Evolutionary conservation across 768 basidiomycete species (phyloP).

Genomic region (Lyophyllum semitale): DNA sequence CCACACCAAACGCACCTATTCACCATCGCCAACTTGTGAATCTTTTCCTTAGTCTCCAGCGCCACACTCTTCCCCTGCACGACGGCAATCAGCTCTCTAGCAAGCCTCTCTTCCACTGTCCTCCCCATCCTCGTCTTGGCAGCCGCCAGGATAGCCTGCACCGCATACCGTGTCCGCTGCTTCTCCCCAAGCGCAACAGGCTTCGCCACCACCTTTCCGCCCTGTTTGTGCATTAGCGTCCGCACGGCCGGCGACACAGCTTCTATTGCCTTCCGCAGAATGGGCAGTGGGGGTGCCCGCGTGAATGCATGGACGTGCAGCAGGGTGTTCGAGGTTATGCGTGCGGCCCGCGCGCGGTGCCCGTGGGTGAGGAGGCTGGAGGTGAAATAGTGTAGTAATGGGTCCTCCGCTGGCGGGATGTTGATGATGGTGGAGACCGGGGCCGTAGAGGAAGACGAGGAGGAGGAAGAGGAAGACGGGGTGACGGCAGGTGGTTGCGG

Average conservation of each 20-base stretch:
- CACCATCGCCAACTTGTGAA: conserved; percentile 72
- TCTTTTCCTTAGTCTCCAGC: conserved; percentile 58
- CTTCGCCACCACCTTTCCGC: conserved; percentile 63
- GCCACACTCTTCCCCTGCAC: conserved; percentile 61
- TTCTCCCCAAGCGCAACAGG: conserved; percentile 80
- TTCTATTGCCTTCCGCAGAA: conserved; percentile 73
- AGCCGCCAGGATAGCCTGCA: conserved; percentile 71
- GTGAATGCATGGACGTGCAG: conserved; percentile 74
- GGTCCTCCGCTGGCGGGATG: conserved; percentile 76
- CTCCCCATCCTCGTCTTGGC: conserved; percentile 58
- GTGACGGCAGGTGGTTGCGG: neutral
- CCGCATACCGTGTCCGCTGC: conserved; percentile 70
- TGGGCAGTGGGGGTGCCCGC: conserved; percentile 74
- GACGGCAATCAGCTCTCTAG: conserved; percentile 75
- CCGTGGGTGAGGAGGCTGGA: conserved; percentile 66
- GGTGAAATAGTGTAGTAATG: conserved; percentile 69
- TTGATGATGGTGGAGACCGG: conserved; percentile 39
- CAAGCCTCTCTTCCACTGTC: conserved; percentile 68
- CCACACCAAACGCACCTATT: conserved; percentile 61
- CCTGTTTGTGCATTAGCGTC: conserved; percentile 54
- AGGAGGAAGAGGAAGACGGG: conserved; percentile 6
- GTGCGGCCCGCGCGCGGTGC: conserved; percentile 60
- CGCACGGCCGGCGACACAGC: conserved; percentile 73
- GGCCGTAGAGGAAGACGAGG: neutral
- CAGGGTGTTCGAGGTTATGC: conserved; percentile 61